Evolutionary conservation across 2,329 filamentous ascomycete species (phyloP).

Genomic region (Thielaviopsis euricoi): DNA sequence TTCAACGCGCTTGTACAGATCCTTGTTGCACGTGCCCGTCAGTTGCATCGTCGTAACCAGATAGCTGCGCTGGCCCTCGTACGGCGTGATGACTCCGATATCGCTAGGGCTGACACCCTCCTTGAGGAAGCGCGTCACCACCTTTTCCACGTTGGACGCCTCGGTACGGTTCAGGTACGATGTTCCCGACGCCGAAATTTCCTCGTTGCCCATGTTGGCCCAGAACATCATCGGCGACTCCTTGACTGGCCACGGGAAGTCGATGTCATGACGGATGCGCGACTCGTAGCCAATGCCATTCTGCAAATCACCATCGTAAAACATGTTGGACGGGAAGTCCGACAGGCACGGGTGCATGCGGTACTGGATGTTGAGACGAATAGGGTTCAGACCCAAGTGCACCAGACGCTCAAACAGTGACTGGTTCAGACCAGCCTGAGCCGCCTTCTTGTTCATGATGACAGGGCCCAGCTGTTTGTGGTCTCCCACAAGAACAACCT

Average conservation of each 20-base stretch:
- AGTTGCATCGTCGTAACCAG: constrained; percentile 99
- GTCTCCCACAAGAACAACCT: constrained; percentile 95
- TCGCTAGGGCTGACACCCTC: constrained; percentile 85
- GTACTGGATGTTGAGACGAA: constrained; percentile 91
- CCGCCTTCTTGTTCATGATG: constrained; percentile 99
- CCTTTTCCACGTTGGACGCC: constrained; percentile 94
- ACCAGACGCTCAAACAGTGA: constrained; percentile 96
- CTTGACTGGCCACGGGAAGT: constrained; percentile 91
- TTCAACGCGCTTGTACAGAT: constrained; percentile 95
- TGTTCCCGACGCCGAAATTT: constrained; percentile 93
- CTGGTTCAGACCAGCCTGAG: constrained; percentile 92
- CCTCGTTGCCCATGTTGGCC: constrained; percentile 94
- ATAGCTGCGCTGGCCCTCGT: constrained; percentile 95
- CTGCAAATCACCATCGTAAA: constrained; percentile 92
- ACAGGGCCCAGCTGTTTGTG: constrained; percentile 96
- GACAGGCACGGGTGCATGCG: constrained; percentile 98
- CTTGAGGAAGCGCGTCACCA: constrained; percentile 97
- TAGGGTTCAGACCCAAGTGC: constrained; percentile 76
- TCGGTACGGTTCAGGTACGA: constrained; percentile 97
- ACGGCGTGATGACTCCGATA: constrained; percentile 96
- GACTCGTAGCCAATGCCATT: constrained; percentile 88
- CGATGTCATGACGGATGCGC: constrained; percentile 77
- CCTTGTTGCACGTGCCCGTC: constrained; percentile 93
- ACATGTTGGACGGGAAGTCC: constrained; percentile 98
- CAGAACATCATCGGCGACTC: constrained; percentile 99